Base-by-base conservation (phyloP, 148 eudicot species). In the Mesembryanthemum crystallinum region DNA sequence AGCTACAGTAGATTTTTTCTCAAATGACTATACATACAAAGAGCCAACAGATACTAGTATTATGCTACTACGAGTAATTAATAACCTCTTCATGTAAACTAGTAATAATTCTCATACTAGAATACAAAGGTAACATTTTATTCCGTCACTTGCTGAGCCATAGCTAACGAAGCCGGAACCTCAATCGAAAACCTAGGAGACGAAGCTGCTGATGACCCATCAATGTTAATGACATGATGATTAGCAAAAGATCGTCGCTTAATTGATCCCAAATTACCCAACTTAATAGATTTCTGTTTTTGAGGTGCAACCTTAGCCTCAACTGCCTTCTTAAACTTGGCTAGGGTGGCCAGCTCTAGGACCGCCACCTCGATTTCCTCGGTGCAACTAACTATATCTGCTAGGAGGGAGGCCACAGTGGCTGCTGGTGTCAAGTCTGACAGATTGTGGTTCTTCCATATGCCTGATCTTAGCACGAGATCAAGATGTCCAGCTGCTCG, bases 401-500 rank as follows among this genome's bases (percentile, higher is more conserved):
- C 51, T 4, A 86, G 74, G 4, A 82, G 49, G 1, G 83, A 81
- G 1, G 83, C 81, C 8, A 80, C 83, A 8, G 89, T 79, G 1
- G 72, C 80, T 0, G 20, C 71, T 0, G 65, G 71, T 21, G 79
- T 72, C 1, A 86, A 58, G 0, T 77, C 75, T 0, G 70, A 64
- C 9, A 76, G 77, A 49, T 67, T 37, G 32, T 30, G n/a, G 7
- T 57, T 76, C 1, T 59, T 58, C 86, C 79, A 79, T 27, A 77
- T 23, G 10, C 35, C 74, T 15, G 87, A 64, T 61, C 77, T 71
- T 24, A 91, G 77, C 59, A 78, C 0, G 24, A 49, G 21, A 18
- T 81, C 72, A 27, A 91, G 88, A 65, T 59, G 57, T 63, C 82
- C 45, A 6, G 83, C 73, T 0, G 85, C 87, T 27, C 63, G 25